A percentile compares a stretch with the other conserved stretches of the same genome.
Conservation (phyloP, 108 stramenopile genomes). For the Phaeodactylum tricornutum region DNA sequence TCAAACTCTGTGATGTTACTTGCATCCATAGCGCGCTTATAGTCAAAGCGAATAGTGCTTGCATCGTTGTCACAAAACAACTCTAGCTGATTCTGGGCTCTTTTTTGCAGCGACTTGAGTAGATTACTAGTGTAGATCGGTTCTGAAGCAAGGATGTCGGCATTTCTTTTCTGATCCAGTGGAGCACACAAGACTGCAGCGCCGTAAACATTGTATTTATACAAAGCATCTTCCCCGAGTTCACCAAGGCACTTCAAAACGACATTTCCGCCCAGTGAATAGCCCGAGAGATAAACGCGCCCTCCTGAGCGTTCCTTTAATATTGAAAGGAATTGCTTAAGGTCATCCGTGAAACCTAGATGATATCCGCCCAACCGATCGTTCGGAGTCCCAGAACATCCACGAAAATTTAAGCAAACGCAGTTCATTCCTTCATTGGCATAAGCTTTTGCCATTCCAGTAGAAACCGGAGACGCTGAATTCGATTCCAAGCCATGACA, state of each 20-base stretch:
- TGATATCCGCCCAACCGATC: slow-evolving; percentile 54
- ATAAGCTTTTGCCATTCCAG: slow-evolving; percentile 49
- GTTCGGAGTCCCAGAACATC: slow-evolving; percentile 64
- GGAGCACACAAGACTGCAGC: slow-evolving; percentile 83
- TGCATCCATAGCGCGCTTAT: slow-evolving; percentile 25
- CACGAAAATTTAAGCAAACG: slow-evolving; percentile 77
- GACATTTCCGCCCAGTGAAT: slow-evolving; percentile 87
- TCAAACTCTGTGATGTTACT: slow-evolving; percentile 69
- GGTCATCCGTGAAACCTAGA: slow-evolving; percentile 86
- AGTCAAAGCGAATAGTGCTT: slow-evolving; percentile 30
- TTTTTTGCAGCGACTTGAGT: slow-evolving; percentile 37
- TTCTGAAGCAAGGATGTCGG: slow-evolving; percentile 44
- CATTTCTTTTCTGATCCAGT: slow-evolving; percentile 45
- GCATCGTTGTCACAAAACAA: slow-evolving; percentile 24
- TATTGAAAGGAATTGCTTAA: slow-evolving; percentile 49
- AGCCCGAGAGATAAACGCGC: slow-evolving; percentile 74
- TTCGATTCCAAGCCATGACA: slow-evolving; percentile 71
- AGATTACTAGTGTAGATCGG: slow-evolving; percentile 39
- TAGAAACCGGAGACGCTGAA: slow-evolving; percentile 40
- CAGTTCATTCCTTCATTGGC: slow-evolving; percentile 43
- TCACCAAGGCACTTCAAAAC: slow-evolving; percentile 75
- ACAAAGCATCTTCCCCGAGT: slow-evolving; percentile 34
- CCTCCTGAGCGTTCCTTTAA: slow-evolving; percentile 17
- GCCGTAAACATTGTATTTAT: slow-evolving; percentile 49
- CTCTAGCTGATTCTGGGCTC: slow-evolving; percentile 31